Conservation (phyloP, 2,329 filamentous ascomycete genomes). For the Achaetomium macrosporum region DNA sequence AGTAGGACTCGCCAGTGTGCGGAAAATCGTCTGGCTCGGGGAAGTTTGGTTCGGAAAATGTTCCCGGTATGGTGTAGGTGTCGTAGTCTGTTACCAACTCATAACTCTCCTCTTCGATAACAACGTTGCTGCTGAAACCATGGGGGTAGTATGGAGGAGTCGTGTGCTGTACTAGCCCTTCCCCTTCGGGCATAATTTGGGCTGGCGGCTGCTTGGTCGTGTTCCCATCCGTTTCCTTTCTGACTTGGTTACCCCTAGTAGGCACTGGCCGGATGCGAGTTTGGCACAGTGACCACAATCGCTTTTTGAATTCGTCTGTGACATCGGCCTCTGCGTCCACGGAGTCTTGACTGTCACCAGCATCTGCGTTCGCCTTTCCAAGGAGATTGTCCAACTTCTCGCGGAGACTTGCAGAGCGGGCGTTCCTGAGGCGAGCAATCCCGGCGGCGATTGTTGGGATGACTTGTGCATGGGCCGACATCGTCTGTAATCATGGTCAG, state of each 20-base stretch:
- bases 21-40: neutral
- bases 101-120: neutral
- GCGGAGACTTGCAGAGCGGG: conserved; percentile 18
- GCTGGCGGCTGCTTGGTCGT: neutral
- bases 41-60: neutral
- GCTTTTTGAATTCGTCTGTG: conserved; percentile 8
- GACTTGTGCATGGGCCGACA: conserved; percentile 18
- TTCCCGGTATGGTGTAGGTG: neutral
- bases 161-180: neutral
- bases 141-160: neutral
- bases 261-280: conserved; percentile 17
- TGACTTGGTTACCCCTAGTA: neutral
- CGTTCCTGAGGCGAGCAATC: conserved; percentile 16
- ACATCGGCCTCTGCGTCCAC: neutral
- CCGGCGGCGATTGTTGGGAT: conserved; percentile 19
- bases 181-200: neutral
- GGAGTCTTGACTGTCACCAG: neutral
- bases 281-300: conserved; percentile 23
- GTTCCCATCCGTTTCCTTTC: neutral
- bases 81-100: neutral
- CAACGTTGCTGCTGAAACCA: neutral
- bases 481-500: conserved; percentile 15
- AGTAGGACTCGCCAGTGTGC: neutral
- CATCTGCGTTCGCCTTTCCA: no score
- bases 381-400: conserved; percentile 15